phyloP scores from a whole-genome alignment of 2,329 filamentous ascomycete genomes.

The Alternaria solani region DNA sequence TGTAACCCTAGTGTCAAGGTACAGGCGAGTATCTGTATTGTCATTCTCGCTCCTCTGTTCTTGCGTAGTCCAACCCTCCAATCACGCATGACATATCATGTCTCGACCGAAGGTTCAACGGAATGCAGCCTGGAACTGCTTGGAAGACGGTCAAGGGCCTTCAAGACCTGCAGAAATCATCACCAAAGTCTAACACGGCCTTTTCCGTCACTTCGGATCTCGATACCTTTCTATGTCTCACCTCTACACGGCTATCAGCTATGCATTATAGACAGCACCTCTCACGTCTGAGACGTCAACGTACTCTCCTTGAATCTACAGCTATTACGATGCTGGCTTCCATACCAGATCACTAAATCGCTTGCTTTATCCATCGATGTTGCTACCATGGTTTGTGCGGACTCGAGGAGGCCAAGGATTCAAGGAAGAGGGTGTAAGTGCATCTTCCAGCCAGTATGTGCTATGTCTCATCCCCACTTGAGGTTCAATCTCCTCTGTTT shows the following conservation, averaged over 20 bases:
- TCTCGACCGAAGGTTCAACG: background rate
- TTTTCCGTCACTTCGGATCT: too few species aligned
- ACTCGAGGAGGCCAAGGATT: background rate
- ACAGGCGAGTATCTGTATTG: background rate
- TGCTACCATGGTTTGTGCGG: background rate
- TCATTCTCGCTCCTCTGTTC: background rate
- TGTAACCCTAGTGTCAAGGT: background rate
- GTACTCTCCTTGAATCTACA: too few species aligned
- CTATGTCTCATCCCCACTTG: background rate
- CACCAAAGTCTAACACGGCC: too few species aligned
- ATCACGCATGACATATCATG: background rate
- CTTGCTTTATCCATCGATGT: background rate
- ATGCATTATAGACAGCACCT: background rate
- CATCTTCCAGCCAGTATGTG: background rate
- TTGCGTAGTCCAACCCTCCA: background rate
- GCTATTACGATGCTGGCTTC: too few species aligned
- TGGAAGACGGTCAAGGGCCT: too few species aligned
- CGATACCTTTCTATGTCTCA: background rate
- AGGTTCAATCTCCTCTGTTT: background rate
- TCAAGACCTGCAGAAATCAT: too few species aligned
- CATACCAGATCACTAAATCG: too few species aligned
- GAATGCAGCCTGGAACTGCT: too few species aligned
- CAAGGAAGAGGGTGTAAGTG: background rate
- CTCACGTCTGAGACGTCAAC: too few species aligned
- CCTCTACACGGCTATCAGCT: background rate